These are phyloP conservation scores for Solanum dulcamara DNA, from an alignment of 257 asterid genomes.

Conservation along the genomic window DNA sequence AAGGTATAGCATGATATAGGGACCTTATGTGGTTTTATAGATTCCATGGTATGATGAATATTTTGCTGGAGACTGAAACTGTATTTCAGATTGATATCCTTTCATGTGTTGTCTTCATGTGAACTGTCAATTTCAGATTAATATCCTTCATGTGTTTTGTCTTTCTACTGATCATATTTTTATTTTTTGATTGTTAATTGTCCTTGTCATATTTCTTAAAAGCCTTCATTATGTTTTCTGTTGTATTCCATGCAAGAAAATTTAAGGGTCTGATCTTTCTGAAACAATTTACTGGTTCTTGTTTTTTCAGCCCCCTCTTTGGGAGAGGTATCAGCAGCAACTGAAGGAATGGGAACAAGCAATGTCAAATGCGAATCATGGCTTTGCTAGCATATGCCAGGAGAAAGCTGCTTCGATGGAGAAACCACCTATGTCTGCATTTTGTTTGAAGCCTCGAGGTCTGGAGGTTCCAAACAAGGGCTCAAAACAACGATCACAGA, in stretches of 20 bases:
- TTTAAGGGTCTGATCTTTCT: neutral
- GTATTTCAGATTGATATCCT: neutral
- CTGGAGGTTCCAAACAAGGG: constrained; percentile 78
- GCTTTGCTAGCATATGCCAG: constrained; percentile 34
- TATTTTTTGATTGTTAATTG: neutral
- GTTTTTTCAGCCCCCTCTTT: constrained; percentile 74
- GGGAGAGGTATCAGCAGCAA: constrained; percentile 85
- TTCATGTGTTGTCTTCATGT: neutral
- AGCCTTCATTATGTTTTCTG: neutral
- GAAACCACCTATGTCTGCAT: constrained; percentile 89
- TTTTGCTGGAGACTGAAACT: neutral
- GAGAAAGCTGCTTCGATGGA: constrained; percentile 44
- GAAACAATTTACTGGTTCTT: neutral
- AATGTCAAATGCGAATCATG: constrained; percentile 35
- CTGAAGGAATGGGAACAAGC: constrained; percentile 76
- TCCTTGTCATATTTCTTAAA: neutral
- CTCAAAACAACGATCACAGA: constrained; percentile 83
- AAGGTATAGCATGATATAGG: neutral
- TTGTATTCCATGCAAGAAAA: neutral
- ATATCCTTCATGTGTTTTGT: neutral
- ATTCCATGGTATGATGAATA: neutral
- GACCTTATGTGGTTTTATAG: neutral
- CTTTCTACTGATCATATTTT: neutral
- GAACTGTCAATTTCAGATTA: neutral
- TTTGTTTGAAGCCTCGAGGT: constrained; percentile 89